Percentiles rank a stretch among this genome's conserved stretches.
Conservation (phyloP, 768 basidiomycete species). For the Krasilnikovozyma curviuscula region DNA sequence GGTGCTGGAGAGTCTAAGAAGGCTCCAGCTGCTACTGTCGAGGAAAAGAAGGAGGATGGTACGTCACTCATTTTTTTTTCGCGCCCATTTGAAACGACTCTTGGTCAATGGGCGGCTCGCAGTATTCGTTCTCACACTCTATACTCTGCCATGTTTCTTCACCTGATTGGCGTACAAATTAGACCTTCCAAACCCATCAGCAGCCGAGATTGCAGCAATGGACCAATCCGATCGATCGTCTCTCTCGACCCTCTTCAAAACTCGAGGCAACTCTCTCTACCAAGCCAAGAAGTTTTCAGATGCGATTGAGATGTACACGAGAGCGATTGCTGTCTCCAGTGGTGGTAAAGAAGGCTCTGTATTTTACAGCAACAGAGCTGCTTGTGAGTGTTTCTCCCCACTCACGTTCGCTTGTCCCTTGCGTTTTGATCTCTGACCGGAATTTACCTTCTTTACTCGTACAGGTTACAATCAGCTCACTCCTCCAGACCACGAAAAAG, state of each 20-base stretch:
- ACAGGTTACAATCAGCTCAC: slow-evolving; percentile 9
- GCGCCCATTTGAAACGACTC: neutral
- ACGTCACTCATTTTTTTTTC: neutral
- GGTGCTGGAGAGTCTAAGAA: neutral
- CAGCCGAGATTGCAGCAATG: slow-evolving; percentile 5
- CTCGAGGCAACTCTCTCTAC: slow-evolving; percentile 9
- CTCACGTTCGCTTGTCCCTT: neutral
- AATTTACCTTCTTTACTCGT: neutral
- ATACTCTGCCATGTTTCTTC: neutral
- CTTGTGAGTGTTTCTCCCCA: slow-evolving; percentile 40
- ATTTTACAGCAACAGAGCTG: slow-evolving; percentile 91
- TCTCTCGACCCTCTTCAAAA: slow-evolving; percentile 9
- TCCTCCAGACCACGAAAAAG: slow-evolving; percentile 62
- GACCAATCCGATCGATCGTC: slow-evolving; percentile 4
- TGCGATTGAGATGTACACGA: slow-evolving; percentile 26
- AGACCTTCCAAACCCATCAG: slow-evolving; percentile 4
- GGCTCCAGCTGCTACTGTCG: neutral
- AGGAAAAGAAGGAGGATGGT: slow-evolving; percentile 7
- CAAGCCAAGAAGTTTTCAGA: slow-evolving; percentile 3
- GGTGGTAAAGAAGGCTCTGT: slow-evolving; percentile 58
- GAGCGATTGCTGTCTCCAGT: slow-evolving; percentile 32
- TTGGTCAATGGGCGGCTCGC: too few relatives aligned
- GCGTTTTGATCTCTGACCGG: neutral
- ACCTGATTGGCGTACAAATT: neutral
- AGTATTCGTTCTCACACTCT: neutral